A percentile compares a stretch with the other conserved stretches of the same genome.
These are phyloP conservation scores for Terana coerulea DNA, from an alignment of 768 basidiomycete genomes.

Conservation along the genomic window DNA sequence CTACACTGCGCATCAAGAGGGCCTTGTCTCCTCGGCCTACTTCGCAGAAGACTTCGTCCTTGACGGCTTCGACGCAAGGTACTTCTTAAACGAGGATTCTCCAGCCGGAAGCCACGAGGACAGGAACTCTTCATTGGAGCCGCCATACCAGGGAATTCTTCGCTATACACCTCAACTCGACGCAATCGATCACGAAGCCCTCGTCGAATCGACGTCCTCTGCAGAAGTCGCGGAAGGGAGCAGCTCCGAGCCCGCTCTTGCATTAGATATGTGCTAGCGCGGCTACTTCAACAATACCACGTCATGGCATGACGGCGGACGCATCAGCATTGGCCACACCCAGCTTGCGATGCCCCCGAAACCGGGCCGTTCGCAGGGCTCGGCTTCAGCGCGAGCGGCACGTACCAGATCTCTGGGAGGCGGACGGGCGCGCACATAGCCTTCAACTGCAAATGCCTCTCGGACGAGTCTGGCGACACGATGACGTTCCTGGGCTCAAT, in stretches of 20 bases:
- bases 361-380: neutral
- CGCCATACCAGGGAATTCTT: neutral
- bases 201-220: neutral
- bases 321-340: neutral
- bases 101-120: neutral
- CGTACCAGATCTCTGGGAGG: neutral
- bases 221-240: too few relatives aligned
- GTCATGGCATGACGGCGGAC: neutral
- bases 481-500: neutral
- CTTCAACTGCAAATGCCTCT: neutral
- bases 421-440: neutral
- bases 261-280: neutral
- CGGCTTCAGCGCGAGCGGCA: neutral
- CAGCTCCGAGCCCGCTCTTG: neutral
- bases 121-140: neutral
- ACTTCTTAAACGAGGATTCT: too few relatives aligned
- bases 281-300: neutral
- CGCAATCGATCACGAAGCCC: neutral
- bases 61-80: neutral
- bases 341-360: neutral
- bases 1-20: neutral
- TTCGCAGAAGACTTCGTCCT: neutral
- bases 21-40: neutral
- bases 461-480: neutral
- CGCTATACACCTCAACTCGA: neutral